These are phyloP conservation scores for Kazachstania sp. DNA, from an alignment of 1,139 yeast species.

Conservation along the genomic window DNA sequence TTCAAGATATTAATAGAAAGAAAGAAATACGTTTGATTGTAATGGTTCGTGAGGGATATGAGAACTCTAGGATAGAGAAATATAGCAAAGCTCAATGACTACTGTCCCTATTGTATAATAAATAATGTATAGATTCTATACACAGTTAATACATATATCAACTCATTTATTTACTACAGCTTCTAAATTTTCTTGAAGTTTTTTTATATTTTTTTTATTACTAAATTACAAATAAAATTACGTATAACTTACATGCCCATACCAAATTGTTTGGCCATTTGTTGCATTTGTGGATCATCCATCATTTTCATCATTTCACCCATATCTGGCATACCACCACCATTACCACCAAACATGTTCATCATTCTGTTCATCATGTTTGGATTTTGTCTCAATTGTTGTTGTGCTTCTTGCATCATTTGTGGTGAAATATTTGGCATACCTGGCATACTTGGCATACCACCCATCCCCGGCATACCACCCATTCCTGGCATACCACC, in stretches of 20 bases:
- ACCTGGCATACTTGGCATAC: constrained; percentile 32
- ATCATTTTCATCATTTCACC: constrained; percentile 51
- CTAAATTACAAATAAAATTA: not conserved
- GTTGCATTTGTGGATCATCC: constrained; percentile 67
- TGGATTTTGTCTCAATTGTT: constrained; percentile 57
- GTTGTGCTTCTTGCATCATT: constrained; percentile 38
- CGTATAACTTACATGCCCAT: constrained; percentile 19
- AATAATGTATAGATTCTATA: too few relatives aligned
- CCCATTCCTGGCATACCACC: constrained; percentile 35
- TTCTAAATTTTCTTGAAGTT: not conserved
- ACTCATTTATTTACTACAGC: too few relatives aligned
- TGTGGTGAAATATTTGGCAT: constrained; percentile 33
- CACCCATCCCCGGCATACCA: constrained; percentile 34
- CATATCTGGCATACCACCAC: constrained; percentile 41
- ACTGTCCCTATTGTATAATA: too few relatives aligned
- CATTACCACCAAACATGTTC: constrained; percentile 44
- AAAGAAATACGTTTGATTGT: not conserved
- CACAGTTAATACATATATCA: too few relatives aligned
- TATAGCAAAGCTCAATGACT: too few relatives aligned
- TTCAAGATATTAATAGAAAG: not conserved
- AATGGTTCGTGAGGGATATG: too few relatives aligned
- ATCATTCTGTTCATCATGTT: constrained; percentile 53
- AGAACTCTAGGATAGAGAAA: too few relatives aligned
- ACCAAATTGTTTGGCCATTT: constrained; percentile 69
- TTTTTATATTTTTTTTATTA: not conserved